phyloP scores from a whole-genome alignment of 2,329 filamentous ascomycete species.

The Davidsoniella australis region DNA sequence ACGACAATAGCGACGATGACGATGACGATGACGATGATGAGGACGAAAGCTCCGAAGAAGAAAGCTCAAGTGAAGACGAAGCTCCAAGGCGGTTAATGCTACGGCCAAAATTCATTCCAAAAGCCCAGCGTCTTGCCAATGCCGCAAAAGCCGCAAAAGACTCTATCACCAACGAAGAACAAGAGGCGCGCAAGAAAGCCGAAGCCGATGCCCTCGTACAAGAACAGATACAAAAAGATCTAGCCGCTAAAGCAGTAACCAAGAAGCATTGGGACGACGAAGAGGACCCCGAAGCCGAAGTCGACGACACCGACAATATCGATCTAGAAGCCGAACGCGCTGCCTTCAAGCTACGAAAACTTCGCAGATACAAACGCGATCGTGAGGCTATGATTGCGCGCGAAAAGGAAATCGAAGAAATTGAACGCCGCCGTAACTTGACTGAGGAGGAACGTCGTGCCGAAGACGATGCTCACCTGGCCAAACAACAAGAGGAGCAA shows the following conservation, averaged over 20 bases:
- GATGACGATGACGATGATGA: slow-evolving; percentile 25
- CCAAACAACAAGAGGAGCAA: slow-evolving; percentile 64
- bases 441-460: slow-evolving; percentile 70
- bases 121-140: slow-evolving; percentile 29
- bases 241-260: slow-evolving; percentile 54
- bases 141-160: slow-evolving; percentile 13
- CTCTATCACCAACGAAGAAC: slow-evolving; percentile 15
- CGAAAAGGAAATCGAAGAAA: slow-evolving; percentile 73
- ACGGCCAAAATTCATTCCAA: slow-evolving; percentile 46
- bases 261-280: slow-evolving; percentile 80
- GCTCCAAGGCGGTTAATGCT: slow-evolving; percentile 40
- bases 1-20: slow-evolving; percentile 22
- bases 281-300: slow-evolving; percentile 48
- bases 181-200: slow-evolving; percentile 47
- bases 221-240: slow-evolving; percentile 70
- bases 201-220: slow-evolving; percentile 68
- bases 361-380: slow-evolving; percentile 75
- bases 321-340: slow-evolving; percentile 80
- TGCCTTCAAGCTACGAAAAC: slow-evolving; percentile 85
- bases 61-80: slow-evolving; percentile 37
- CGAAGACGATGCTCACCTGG: slow-evolving; percentile 67
- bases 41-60: slow-evolving; percentile 23
- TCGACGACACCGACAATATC: slow-evolving; percentile 76
- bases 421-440: slow-evolving; percentile 74
- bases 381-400: slow-evolving; percentile 67